phyloP scores from a whole-genome alignment of 768 basidiomycete species.

The Lyophyllum shimeji region DNA sequence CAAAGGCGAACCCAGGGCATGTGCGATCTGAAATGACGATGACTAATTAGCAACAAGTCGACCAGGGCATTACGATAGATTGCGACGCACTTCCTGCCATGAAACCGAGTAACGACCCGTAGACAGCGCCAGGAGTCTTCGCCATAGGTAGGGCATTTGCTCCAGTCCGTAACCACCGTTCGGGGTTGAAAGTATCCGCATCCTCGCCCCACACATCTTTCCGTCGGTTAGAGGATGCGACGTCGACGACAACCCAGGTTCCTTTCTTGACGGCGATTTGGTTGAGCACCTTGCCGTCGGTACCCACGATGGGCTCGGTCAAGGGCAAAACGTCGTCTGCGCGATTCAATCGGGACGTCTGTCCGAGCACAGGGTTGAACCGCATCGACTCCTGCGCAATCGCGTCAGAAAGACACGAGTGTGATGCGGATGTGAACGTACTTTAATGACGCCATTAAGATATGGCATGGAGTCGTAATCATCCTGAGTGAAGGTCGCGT shows the following conservation, averaged over 20 bases:
- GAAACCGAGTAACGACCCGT: slow-evolving; percentile 3
- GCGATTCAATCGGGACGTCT: slow-evolving; percentile 3
- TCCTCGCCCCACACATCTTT: slow-evolving; percentile 9
- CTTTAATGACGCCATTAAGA: slow-evolving; percentile 3
- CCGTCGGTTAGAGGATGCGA: slow-evolving; percentile 6
- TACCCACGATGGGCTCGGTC: neutral
- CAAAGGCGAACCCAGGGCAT: slow-evolving; percentile 4
- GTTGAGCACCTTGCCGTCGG: neutral
- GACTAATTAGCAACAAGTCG: neutral
- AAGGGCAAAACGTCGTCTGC: slow-evolving; percentile 5
- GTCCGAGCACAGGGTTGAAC: slow-evolving; percentile 5
- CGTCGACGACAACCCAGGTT: slow-evolving; percentile 7
- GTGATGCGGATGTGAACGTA: neutral
- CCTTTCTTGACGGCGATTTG: slow-evolving; percentile 5
- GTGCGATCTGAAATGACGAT: slow-evolving; percentile 2
- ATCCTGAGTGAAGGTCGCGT: slow-evolving; percentile 4
- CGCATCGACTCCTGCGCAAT: slow-evolving; percentile 6
- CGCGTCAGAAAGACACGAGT: neutral
- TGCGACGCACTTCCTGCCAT: slow-evolving; percentile 7
- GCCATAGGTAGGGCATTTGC: neutral
- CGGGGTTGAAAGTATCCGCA: slow-evolving; percentile 7
- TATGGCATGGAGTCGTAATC: slow-evolving; percentile 6
- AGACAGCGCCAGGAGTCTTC: slow-evolving; percentile 5
- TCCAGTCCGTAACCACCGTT: slow-evolving; percentile 1
- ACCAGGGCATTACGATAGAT: neutral